A percentile compares a stretch with the other conserved stretches of the same genome.
phyloP scores from a whole-genome alignment of 2,329 filamentous ascomycete genomes.

The Helotiales sp. region DNA sequence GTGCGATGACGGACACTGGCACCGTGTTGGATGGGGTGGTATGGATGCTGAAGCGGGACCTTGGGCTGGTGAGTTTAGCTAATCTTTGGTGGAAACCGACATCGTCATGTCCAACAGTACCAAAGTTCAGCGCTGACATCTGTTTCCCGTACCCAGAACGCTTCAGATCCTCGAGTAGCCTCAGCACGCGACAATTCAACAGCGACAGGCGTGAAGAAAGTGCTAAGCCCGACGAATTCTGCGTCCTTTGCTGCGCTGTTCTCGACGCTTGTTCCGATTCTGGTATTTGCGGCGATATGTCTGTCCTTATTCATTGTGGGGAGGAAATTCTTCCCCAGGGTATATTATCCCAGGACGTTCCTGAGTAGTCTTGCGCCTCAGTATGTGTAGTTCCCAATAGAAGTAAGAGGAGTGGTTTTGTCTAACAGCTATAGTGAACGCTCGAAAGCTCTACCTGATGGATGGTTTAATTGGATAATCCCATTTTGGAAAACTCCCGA shows the following conservation, averaged over 20 bases:
- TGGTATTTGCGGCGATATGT: slow-evolving; percentile 54
- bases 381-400: slow-evolving; percentile 42
- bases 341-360: slow-evolving; percentile 61
- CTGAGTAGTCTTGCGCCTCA: slow-evolving; percentile 54
- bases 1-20: slow-evolving; percentile 7
- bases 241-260: slow-evolving; percentile 50
- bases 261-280: slow-evolving; percentile 58
- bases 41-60: slow-evolving; percentile 5
- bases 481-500: slow-evolving; percentile 43
- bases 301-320: slow-evolving; percentile 57
- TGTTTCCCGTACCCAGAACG: neutral
- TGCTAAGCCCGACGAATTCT: slow-evolving; percentile 46
- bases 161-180: slow-evolving; percentile 49
- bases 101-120: neutral
- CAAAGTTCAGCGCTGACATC: neutral
- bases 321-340: slow-evolving; percentile 54
- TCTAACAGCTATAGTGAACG: slow-evolving; percentile 41
- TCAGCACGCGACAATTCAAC: slow-evolving; percentile 50
- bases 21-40: slow-evolving; percentile 1
- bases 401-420: neutral
- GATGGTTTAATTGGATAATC: slow-evolving; percentile 45
- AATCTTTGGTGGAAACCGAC: neutral
- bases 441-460: slow-evolving; percentile 37
- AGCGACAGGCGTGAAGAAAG: slow-evolving; percentile 44
- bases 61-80: slow-evolving; percentile 15